A percentile compares a stretch with the other conserved stretches of the same genome.
phyloP scores from a whole-genome alignment of 129 eudicot genomes.

The sunflower (Helianthus annuus) region DNA sequence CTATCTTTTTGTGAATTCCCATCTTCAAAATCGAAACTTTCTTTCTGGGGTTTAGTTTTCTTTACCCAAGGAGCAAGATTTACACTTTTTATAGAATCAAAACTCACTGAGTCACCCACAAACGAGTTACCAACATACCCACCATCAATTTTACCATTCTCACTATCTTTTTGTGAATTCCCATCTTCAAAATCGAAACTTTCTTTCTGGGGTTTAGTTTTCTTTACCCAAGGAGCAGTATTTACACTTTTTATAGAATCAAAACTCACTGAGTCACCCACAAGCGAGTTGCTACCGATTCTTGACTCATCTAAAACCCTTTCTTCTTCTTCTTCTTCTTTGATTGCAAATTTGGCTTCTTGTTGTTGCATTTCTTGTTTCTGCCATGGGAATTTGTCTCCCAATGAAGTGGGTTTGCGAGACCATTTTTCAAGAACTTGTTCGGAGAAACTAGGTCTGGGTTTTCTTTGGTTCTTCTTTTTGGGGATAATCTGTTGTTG shows the following conservation, averaged over 20 bases:
- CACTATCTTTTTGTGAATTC: slow-evolving; percentile 3
- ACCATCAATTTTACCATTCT: slow-evolving; percentile 13
- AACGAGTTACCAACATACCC: slow-evolving; percentile 32
- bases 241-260: slow-evolving; percentile 16
- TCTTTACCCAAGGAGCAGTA: slow-evolving; percentile 73
- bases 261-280: slow-evolving; percentile 34
- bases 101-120: slow-evolving; percentile 34
- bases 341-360: slow-evolving; percentile 6
- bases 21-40: slow-evolving; percentile 33
- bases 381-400: slow-evolving; percentile 77
- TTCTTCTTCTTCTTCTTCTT: slow-evolving; percentile 18
- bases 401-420: slow-evolving; percentile 42
- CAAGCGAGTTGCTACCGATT: slow-evolving; percentile 25
- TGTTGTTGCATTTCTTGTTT: slow-evolving; percentile 15
- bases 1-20: slow-evolving; percentile 4
- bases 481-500: slow-evolving; percentile 39
- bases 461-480: slow-evolving; percentile 68
- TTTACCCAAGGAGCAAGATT: slow-evolving; percentile 72
- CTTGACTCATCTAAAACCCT: slow-evolving; percentile 31
- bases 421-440: slow-evolving; percentile 90
- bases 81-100: slow-evolving; percentile 16
- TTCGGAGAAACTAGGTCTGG: slow-evolving; percentile 81
- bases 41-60: slow-evolving; percentile 43
- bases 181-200: slow-evolving; percentile 32
- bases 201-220: slow-evolving; percentile 42